A percentile compares a stretch with the other conserved stretches of the same genome.
phyloP scores from a whole-genome alignment of 192 early-diverging fungal genomes.

The Chytriomyces sp. region DNA sequence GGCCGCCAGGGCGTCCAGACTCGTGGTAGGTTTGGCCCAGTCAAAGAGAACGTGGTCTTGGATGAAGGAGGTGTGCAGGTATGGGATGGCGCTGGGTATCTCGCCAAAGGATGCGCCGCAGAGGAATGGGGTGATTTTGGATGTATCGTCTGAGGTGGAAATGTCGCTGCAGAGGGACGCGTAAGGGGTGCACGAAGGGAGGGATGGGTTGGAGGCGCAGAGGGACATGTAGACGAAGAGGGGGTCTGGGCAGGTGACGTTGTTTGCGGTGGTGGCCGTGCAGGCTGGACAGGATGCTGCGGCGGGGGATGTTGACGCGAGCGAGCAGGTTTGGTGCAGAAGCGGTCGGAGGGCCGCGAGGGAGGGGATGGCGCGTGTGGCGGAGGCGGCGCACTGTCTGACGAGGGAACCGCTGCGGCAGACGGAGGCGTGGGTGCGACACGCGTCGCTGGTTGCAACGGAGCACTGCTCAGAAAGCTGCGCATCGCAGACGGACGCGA shows the following conservation, averaged over 20 bases:
- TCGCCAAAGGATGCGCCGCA: background rate
- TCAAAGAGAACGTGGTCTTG: conserved; percentile 25
- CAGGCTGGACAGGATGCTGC: no score
- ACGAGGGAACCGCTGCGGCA: conserved; percentile 24
- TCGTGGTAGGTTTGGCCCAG: background rate
- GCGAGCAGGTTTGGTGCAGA: background rate
- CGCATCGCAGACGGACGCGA: background rate
- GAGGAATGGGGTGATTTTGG: background rate
- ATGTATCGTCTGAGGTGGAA: background rate
- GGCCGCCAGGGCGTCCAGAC: background rate
- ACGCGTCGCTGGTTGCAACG: no score
- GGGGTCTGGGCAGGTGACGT: background rate
- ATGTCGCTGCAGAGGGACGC: background rate
- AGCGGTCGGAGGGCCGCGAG: background rate
- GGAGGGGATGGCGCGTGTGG: background rate
- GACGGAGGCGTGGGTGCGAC: conserved; percentile 10
- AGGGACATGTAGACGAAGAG: background rate
- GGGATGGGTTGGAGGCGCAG: background rate
- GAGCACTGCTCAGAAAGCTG: no score
- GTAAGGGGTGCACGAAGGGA: conserved; percentile 3
- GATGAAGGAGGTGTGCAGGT: conserved; percentile 9
- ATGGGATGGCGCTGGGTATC: background rate
- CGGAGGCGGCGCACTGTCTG: conserved; percentile 2
- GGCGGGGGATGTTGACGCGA: conserved; percentile 3
- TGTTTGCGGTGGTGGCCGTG: background rate